phyloP scores from a whole-genome alignment of 768 basidiomycete genomes.

The Amanita phalloides region DNA sequence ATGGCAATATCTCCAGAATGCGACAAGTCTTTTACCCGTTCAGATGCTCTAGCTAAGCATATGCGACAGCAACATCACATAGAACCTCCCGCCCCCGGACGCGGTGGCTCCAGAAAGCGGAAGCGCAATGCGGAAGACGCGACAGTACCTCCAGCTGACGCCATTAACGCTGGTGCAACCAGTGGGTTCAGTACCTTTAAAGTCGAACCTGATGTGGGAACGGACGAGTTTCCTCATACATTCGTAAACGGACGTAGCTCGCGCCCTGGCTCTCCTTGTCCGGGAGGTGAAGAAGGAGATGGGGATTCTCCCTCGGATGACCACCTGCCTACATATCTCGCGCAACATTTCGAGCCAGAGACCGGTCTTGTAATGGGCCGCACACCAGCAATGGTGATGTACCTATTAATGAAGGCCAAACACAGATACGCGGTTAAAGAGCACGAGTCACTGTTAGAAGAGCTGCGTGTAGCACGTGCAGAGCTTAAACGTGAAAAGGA shows the following conservation, averaged over 20 bases:
- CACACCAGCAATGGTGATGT: conserved; percentile 62
- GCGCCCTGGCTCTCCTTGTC: conserved; percentile 13
- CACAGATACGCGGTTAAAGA: conserved; percentile 57
- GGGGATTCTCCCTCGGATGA: conserved; percentile 29
- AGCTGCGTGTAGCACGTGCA: conserved; percentile 43
- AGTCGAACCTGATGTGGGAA: conserved; percentile 38
- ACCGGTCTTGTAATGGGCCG: conserved; percentile 61
- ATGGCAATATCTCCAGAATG: conserved; percentile 48
- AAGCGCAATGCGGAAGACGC: conserved; percentile 43
- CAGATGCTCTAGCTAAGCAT: conserved; percentile 89
- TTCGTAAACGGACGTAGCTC: conserved; percentile 13
- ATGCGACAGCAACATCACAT: conserved; percentile 84
- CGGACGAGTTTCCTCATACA: conserved; percentile 23
- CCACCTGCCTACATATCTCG: conserved; percentile 43
- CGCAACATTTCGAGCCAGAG: conserved; percentile 36
- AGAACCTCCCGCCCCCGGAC: conserved; percentile 59
- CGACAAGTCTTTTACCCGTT: conserved; percentile 90
- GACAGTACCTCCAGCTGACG: conserved; percentile 15
- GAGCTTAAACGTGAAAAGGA: conserved; percentile 44
- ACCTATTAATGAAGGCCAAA: conserved; percentile 69
- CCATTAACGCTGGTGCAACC: conserved; percentile 14
- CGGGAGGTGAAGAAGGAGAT: conserved; percentile 24
- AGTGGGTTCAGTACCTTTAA: conserved; percentile 51
- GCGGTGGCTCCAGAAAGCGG: conserved; percentile 61
- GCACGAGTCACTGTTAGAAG: conserved; percentile 53